phyloP scores from a whole-genome alignment of 2,329 filamentous ascomycete genomes.

The Cylindrodendrum hubeiense region DNA sequence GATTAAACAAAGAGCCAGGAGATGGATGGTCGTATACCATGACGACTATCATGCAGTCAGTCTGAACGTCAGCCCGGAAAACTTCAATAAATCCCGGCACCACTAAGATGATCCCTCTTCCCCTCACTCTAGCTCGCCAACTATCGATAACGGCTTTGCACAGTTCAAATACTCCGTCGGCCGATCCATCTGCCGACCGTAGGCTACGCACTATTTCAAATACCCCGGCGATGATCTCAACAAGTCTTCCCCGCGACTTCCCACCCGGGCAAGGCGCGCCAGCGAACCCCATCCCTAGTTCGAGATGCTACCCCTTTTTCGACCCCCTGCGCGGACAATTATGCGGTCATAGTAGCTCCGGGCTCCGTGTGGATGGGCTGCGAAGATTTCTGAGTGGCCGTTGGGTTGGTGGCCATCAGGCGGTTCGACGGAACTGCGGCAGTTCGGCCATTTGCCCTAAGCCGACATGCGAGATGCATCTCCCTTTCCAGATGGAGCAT shows the following conservation, averaged over 20 bases:
- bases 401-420: neutral
- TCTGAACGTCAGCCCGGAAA: neutral
- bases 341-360: conserved; percentile 2
- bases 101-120: neutral
- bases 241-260: neutral
- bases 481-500: conserved; percentile 14
- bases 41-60: neutral
- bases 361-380: neutral
- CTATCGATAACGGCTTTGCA: neutral
- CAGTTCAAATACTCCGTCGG: neutral
- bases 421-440: conserved; percentile 18
- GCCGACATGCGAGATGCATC: conserved; percentile 16
- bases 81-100: neutral
- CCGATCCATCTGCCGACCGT: conserved; percentile 1
- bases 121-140: neutral
- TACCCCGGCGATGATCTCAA: neutral
- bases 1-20: neutral
- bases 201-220: neutral
- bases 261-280: neutral
- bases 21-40: neutral
- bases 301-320: neutral
- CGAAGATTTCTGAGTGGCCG: neutral
- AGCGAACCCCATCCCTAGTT: neutral
- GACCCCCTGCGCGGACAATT: neutral
- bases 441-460: neutral